A percentile compares a stretch with the other conserved stretches of the same genome.
Conservation (phyloP, 768 basidiomycete genomes). For the Naganishia kalamii region DNA sequence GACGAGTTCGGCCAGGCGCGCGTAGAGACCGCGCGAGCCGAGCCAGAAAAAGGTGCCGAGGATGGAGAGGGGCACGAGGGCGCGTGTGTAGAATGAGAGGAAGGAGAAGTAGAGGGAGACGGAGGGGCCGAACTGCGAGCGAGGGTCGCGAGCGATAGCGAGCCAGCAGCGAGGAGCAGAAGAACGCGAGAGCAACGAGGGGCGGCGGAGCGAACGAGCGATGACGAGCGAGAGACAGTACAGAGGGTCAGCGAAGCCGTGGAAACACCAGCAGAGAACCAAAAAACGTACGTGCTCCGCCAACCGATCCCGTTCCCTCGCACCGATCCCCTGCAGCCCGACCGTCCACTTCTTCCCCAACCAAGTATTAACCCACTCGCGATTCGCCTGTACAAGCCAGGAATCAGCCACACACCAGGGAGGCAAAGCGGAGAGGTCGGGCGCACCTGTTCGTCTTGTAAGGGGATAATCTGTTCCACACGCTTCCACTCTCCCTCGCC, state of each 20-base stretch:
- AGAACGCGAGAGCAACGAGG: not conserved
- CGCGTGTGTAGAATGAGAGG: slow-evolving; percentile 72
- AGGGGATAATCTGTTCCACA: slow-evolving; percentile 69
- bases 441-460: slow-evolving; percentile 64
- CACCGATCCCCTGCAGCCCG: slow-evolving; percentile 53
- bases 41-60: slow-evolving; percentile 67
- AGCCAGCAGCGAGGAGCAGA: not conserved
- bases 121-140: slow-evolving; percentile 64
- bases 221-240: no score
- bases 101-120: slow-evolving; percentile 77
- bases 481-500: slow-evolving; percentile 68
- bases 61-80: slow-evolving; percentile 67
- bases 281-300: slow-evolving; percentile 63
- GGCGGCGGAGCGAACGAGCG: no score
- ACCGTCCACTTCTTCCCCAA: slow-evolving; percentile 49
- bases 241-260: no score
- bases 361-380: slow-evolving; percentile 54
- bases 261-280: no score
- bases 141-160: no score
- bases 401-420: not conserved
- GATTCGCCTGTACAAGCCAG: not conserved
- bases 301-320: slow-evolving; percentile 61
- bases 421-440: not conserved
- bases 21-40: slow-evolving; percentile 40
- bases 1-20: slow-evolving; percentile 19